Conservation (phyloP, 495 filamentous ascomycete species). For the Hyaloscypha bicolor region DNA sequence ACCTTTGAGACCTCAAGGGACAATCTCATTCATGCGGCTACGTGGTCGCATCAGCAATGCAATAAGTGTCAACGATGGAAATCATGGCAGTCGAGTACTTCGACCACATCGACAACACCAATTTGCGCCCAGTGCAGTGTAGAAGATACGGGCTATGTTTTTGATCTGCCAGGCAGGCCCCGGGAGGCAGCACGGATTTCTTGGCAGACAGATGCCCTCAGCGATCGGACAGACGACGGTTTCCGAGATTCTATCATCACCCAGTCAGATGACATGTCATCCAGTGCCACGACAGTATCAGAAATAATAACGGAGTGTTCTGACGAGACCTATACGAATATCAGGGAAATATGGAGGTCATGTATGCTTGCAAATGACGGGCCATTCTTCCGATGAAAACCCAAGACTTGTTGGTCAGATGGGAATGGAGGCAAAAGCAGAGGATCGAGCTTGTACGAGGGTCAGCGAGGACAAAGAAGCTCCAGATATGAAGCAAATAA, state of each 20-base stretch:
- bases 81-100: not conserved
- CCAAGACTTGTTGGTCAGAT: too few species aligned
- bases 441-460: too few species aligned
- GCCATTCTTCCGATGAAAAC: too few species aligned
- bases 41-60: not conserved
- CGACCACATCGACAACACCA: not conserved
- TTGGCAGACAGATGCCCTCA: not conserved
- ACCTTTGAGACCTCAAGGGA: not conserved
- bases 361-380: too few species aligned
- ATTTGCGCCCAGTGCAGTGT: not conserved
- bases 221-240: not conserved
- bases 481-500: too few species aligned
- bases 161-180: not conserved
- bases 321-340: not conserved
- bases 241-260: not conserved
- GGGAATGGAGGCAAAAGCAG: too few species aligned
- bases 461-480: too few species aligned
- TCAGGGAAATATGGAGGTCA: not conserved
- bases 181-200: not conserved
- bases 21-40: not conserved
- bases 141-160: not conserved
- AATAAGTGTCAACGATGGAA: not conserved
- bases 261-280: not conserved
- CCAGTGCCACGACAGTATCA: not conserved
- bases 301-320: not conserved